Base-by-base conservation (phyloP, 1,284 basidiomycete genomes). In the Xerocomus nothofagi region DNA sequence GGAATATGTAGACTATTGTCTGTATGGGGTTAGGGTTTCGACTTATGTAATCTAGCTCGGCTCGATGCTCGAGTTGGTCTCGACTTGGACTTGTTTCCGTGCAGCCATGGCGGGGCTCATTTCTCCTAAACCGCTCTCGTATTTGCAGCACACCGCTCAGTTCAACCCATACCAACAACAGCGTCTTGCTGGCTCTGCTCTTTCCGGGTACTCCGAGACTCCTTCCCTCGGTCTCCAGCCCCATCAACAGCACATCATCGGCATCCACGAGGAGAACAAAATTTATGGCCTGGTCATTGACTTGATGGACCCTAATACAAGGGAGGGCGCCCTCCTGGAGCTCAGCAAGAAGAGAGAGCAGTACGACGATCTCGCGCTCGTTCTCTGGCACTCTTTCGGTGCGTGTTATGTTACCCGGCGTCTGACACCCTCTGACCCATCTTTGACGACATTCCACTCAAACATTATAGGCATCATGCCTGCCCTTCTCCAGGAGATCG, bases 331-430 rank as follows among this genome's bases (percentile, higher is more conserved):
- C 1, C 73, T 98, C 47, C 78, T 99, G 43, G 97, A 99, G 74
- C 77, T 99, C 59, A 97, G 93, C 76, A 99, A 99, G 81, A 98
- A 98, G 76, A 79, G 97, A 57, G 97, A 99, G 73, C 94, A 98
- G 73, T 99, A 97, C 70, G 97, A 99, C 67, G 96, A 99, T 71
- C 82, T 99, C 23, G 97, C 97, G 0, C 80, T 99, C 27, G 93
- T 99, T 12, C 79, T 99, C 6, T 99, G 97, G 97, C 96, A 99
- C 65, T 97, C 95, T 11, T 99, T 98, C 65, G 97, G 96, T 95
- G 58, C 55, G 91, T 74, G 42, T 33, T 12, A 20, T 39, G 17
- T 29, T 23, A 30, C 31, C 27, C 20, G n/a, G 14, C 23, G 11
- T 34, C n/a, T 20, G n/a, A 49, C 43, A 15, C 15, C 18, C 11